These are phyloP conservation scores for Cercophora sp. DNA, from an alignment of 495 filamentous ascomycete genomes.

Conservation along the genomic window DNA sequence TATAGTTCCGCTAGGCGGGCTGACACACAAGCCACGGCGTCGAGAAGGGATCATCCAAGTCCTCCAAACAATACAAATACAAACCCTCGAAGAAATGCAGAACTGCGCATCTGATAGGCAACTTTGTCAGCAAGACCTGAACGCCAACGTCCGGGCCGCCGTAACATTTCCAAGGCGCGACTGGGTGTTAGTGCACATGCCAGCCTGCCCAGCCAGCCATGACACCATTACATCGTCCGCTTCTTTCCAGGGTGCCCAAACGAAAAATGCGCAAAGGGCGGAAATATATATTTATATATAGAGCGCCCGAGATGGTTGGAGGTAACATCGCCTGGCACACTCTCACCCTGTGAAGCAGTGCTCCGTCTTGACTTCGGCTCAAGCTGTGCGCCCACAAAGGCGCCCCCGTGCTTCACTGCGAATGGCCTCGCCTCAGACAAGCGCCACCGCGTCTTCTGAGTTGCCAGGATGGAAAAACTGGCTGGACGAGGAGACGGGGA, in stretches of 20 bases:
- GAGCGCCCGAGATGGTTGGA: neutral
- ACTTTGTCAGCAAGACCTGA: too few relatives aligned
- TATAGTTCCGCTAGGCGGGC: neutral
- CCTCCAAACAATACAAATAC: too few relatives aligned
- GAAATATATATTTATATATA: slow-evolving; percentile 1
- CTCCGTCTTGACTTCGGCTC: neutral
- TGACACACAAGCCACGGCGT: slow-evolving; percentile 1
- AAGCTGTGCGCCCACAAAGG: neutral
- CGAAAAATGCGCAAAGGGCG: neutral
- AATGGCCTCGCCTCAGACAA: neutral
- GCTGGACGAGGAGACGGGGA: too few relatives aligned
- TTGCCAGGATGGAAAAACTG: neutral
- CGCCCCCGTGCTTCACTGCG: neutral
- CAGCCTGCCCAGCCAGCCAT: neutral
- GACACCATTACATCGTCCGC: neutral
- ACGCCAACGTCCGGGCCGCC: too few relatives aligned
- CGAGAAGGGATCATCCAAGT: neutral
- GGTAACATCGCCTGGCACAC: slow-evolving; percentile 4
- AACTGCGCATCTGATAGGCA: too few relatives aligned
- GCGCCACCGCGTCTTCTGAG: neutral
- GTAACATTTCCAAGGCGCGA: too few relatives aligned
- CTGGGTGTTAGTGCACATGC: too few relatives aligned
- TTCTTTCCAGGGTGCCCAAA: neutral
- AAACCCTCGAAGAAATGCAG: too few relatives aligned
- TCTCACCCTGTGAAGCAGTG: neutral